Conservation (phyloP, 1,139 yeast genomes). For the Yamadazyma sp. region DNA sequence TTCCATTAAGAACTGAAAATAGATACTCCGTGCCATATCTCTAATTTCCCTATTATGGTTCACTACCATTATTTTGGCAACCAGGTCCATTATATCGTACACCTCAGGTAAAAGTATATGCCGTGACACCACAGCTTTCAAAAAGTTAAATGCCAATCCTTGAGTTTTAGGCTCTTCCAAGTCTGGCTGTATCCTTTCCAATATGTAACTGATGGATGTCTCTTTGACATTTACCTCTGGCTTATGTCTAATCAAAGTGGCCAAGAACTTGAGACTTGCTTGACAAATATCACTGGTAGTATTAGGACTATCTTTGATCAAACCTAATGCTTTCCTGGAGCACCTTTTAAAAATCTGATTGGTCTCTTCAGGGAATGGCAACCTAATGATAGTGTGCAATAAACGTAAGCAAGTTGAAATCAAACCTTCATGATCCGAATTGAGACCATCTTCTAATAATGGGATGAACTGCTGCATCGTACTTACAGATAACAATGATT, state of each 20-base stretch:
- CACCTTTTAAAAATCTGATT: slow-evolving; percentile 55
- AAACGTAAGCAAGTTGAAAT: slow-evolving; percentile 67
- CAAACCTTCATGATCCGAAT: slow-evolving; percentile 72
- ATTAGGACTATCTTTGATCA: slow-evolving; percentile 73
- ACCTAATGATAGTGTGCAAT: slow-evolving; percentile 56
- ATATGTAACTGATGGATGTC: slow-evolving; percentile 69
- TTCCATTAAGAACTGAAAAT: slow-evolving; percentile 85
- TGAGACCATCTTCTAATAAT: slow-evolving; percentile 57
- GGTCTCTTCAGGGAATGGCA: slow-evolving; percentile 63
- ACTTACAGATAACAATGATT: slow-evolving; percentile 53
- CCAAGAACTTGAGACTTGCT: slow-evolving; percentile 69
- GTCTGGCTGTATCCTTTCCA: slow-evolving; percentile 82
- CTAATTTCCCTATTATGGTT: slow-evolving; percentile 83
- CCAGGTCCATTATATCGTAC: slow-evolving; percentile 83
- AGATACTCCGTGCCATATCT: slow-evolving; percentile 81
- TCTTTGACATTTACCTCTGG: slow-evolving; percentile 67
- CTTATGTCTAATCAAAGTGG: slow-evolving; percentile 71
- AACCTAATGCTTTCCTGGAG: slow-evolving; percentile 61
- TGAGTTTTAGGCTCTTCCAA: slow-evolving; percentile 88
- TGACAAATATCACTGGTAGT: slow-evolving; percentile 85
- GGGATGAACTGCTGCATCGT: slow-evolving; percentile 78
- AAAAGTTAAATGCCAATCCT: slow-evolving; percentile 81
- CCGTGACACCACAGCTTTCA: slow-evolving; percentile 71
- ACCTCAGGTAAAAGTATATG: slow-evolving; percentile 83
- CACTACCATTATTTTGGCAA: slow-evolving; percentile 85